phyloP scores from a whole-genome alignment of 23 red algal genomes.

The Gracilariopsis chorda region DNA sequence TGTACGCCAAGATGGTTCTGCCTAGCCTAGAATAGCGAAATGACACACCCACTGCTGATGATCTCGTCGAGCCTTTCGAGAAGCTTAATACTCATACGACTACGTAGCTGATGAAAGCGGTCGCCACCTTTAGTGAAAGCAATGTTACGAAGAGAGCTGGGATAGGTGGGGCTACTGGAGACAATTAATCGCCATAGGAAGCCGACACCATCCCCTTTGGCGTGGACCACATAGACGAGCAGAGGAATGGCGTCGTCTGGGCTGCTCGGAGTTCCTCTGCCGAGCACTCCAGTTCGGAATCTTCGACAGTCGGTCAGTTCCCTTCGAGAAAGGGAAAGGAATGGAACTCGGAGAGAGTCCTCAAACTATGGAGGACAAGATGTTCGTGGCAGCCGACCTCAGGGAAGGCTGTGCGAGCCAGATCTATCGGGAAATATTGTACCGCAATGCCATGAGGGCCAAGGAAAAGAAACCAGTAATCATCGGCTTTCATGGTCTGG shows the following conservation, averaged over 20 bases:
- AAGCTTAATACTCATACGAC: too few species aligned
- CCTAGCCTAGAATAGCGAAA: too few species aligned
- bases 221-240: not conserved
- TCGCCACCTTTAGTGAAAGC: too few species aligned
- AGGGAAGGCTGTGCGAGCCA: not conserved
- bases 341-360: not conserved
- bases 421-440: not conserved
- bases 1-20: too few species aligned
- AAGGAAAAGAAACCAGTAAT: not conserved
- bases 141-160: too few species aligned
- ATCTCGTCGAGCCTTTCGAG: too few species aligned
- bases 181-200: too few species aligned
- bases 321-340: not conserved
- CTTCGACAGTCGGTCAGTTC: not conserved
- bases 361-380: not conserved
- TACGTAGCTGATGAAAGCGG: too few species aligned
- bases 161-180: too few species aligned
- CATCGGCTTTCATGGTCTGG: constrained; percentile 5
- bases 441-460: not conserved
- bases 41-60: too few species aligned
- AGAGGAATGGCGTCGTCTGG: not conserved
- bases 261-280: not conserved
- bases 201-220: too few species aligned
- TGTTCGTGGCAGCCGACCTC: not conserved
- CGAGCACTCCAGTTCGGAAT: not conserved